Conservation (phyloP, 805 yeast genomes). For the Monosporozyma aquatica region DNA sequence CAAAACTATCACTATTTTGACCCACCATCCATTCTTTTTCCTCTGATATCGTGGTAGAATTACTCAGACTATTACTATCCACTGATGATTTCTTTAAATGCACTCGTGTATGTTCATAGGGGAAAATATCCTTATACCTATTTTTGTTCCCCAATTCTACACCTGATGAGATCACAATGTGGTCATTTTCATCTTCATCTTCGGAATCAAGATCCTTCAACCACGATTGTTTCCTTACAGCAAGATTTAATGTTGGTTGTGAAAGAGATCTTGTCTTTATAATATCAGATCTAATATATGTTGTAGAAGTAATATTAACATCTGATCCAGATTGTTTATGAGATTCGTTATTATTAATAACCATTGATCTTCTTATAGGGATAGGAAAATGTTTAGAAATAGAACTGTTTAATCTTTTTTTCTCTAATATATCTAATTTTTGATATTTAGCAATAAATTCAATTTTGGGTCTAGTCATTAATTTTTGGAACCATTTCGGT, state of each 20-base stretch:
- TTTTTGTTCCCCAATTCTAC: slow-evolving; percentile 75
- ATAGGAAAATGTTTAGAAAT: slow-evolving; percentile 5
- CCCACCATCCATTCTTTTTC: not conserved
- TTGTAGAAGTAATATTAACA: slow-evolving; percentile 2
- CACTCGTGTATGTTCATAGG: slow-evolving; percentile 81
- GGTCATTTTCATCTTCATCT: slow-evolving; percentile 16
- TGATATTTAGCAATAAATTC: slow-evolving; percentile 45
- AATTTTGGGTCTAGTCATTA: slow-evolving; percentile 21
- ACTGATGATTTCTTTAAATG: slow-evolving; percentile 33
- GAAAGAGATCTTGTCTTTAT: slow-evolving; percentile 13
- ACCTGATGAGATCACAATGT: slow-evolving; percentile 53
- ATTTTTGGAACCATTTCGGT: slow-evolving; percentile 46
- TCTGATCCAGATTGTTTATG: slow-evolving; percentile 8
- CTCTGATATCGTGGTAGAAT: not conserved
- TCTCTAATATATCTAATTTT: slow-evolving; percentile 60
- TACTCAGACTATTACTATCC: not conserved
- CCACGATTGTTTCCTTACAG: slow-evolving; percentile 8
- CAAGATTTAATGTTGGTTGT: slow-evolving; percentile 11
- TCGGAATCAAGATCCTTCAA: slow-evolving; percentile 13
- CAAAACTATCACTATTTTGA: slow-evolving; percentile 1
- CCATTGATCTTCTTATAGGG: not conserved
- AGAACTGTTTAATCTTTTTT: slow-evolving; percentile 45
- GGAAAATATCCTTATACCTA: slow-evolving; percentile 80
- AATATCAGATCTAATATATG: slow-evolving; percentile 3
- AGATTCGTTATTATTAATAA: not conserved